Percentiles rank a stretch among this genome's conserved stretches.
phyloP scores from a whole-genome alignment of 2,329 filamentous ascomycete species.

The Ophiocordyceps robertsii region DNA sequence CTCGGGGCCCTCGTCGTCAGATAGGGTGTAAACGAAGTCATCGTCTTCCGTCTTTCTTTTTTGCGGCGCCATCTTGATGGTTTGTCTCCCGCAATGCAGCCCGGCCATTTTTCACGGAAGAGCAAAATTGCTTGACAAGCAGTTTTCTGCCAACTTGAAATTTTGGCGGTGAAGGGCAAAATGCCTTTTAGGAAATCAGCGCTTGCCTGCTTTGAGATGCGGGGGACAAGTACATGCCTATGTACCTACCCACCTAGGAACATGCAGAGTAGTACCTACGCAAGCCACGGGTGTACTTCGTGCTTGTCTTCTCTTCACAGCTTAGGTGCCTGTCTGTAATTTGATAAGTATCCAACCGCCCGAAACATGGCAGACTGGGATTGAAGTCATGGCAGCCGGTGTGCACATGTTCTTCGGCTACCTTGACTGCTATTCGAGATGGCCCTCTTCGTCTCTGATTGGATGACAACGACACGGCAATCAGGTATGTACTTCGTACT shows the following conservation, averaged over 20 bases:
- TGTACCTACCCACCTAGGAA: no score
- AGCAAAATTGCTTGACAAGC: slow-evolving; percentile 1
- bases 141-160: slow-evolving; percentile 12
- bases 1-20: slow-evolving; percentile 36
- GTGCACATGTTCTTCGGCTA: no score
- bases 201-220: not conserved
- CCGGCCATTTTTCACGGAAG: not conserved
- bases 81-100: not conserved
- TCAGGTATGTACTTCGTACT: no score
- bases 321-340: not conserved
- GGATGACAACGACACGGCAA: no score
- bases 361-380: no score
- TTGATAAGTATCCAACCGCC: not conserved
- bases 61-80: slow-evolving; percentile 29
- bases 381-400: no score
- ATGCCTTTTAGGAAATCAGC: not conserved
- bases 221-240: no score
- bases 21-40: slow-evolving; percentile 47
- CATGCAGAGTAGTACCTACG: no score
- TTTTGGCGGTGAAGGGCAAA: slow-evolving; percentile 10
- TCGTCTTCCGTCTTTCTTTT: slow-evolving; percentile 41
- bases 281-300: no score
- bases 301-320: no score
- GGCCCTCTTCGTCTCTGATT: no score
- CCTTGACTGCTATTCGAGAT: no score